Evolutionary conservation across 2,329 filamentous ascomycete genomes (phyloP).

Genomic region (Plenodomus biglobosus): DNA sequence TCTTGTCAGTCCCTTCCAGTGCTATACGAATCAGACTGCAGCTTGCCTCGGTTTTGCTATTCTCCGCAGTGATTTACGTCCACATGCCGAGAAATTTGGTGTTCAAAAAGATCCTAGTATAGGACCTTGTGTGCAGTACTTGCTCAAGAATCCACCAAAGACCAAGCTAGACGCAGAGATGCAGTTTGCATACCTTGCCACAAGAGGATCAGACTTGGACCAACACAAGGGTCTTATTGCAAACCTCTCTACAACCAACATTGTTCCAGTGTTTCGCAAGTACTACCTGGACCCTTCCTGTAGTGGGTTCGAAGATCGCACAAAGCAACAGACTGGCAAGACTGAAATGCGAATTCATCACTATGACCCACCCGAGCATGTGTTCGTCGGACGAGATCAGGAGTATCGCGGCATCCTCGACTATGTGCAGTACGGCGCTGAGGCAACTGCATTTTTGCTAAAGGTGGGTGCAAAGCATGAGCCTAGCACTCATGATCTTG

Average conservation of each 20-base stretch:
- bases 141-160: slow-evolving; percentile 72
- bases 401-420: slow-evolving; percentile 91
- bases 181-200: slow-evolving; percentile 82
- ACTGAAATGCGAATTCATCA: slow-evolving; percentile 47
- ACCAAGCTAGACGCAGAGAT: slow-evolving; percentile 66
- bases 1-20: slow-evolving; percentile 72
- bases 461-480: slow-evolving; percentile 89
- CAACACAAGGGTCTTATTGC: slow-evolving; percentile 28
- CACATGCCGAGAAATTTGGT: slow-evolving; percentile 82
- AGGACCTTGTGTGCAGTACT: slow-evolving; percentile 69
- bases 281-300: slow-evolving; percentile 36
- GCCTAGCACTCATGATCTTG: slow-evolving; percentile 83
- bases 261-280: slow-evolving; percentile 44
- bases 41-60: slow-evolving; percentile 79
- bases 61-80: slow-evolving; percentile 71
- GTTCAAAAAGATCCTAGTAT: slow-evolving; percentile 82
- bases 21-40: slow-evolving; percentile 79
- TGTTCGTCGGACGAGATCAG: slow-evolving; percentile 74
- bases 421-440: slow-evolving; percentile 88
- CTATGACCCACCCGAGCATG: slow-evolving; percentile 68
- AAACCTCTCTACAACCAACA: slow-evolving; percentile 33
- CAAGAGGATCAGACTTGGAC: slow-evolving; percentile 72
- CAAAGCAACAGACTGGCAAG: slow-evolving; percentile 34
- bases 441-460: slow-evolving; percentile 85
- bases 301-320: slow-evolving; percentile 38